These are phyloP conservation scores for Exophiala sp. DNA, from an alignment of 2,329 filamentous ascomycete species.

Conservation along the genomic window DNA sequence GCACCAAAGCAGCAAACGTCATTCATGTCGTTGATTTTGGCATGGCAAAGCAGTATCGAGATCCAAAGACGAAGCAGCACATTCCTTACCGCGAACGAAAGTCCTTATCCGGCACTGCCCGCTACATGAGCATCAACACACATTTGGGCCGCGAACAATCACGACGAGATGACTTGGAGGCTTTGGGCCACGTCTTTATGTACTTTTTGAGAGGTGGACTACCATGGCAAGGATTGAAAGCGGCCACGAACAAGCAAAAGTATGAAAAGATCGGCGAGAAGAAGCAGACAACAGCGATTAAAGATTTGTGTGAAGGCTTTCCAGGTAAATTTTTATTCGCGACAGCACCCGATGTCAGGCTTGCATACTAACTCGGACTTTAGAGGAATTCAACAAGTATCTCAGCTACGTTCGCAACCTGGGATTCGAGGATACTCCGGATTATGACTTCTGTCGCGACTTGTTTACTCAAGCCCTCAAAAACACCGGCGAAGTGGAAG, in stretches of 20 bases:
- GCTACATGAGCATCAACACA: conserved; percentile 99
- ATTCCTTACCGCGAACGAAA: conserved; percentile 97
- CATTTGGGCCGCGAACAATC: conserved; percentile 95
- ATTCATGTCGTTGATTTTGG: conserved; percentile 99
- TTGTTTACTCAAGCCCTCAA: conserved; percentile 94
- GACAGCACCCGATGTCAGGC: too few species aligned
- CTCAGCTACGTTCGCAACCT: conserved; percentile 95
- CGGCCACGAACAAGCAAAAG: conserved; percentile 82
- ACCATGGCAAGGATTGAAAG: conserved; percentile 63
- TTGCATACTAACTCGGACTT: conserved; percentile 31
- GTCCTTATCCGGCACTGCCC: conserved; percentile 88
- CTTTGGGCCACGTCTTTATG: conserved; percentile 65
- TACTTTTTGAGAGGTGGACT: conserved; percentile 62
- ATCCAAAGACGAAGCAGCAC: conserved; percentile 98
- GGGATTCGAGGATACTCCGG: conserved; percentile 95
- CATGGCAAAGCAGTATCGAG: conserved; percentile 98
- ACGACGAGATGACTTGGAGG: conserved; percentile 89
- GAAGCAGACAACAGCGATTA: conserved; percentile 96
- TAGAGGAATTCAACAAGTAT: conserved; percentile 95
- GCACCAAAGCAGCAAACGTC: conserved; percentile 90
- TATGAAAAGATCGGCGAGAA: conserved; percentile 99
- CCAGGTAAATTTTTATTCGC: conserved; percentile 51
- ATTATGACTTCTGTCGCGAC: conserved; percentile 96
- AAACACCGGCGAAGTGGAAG: conserved; percentile 88
- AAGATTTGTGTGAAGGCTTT: conserved; percentile 93